Percentiles rank a stretch among this genome's conserved stretches.
Evolutionary conservation across 2,329 filamentous ascomycete genomes (phyloP).

Genomic region (Metarhizium humberi): DNA sequence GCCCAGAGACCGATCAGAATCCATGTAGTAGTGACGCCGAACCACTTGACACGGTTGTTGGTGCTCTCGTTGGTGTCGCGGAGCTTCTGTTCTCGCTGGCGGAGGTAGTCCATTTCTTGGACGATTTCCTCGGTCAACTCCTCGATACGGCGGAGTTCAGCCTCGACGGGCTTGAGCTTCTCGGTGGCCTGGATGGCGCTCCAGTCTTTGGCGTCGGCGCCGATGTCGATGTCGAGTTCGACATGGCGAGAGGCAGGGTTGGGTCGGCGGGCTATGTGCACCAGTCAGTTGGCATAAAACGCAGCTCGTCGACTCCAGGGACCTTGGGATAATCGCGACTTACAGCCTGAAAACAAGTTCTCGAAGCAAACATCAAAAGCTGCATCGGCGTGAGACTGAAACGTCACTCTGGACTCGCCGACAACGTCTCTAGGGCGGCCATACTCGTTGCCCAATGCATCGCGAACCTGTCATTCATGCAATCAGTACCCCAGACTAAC

Average conservation of each 20-base stretch:
- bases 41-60: slow-evolving; percentile 98
- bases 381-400: slow-evolving; percentile 84
- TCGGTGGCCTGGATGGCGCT: slow-evolving; percentile 89
- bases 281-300: not conserved
- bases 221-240: slow-evolving; percentile 92
- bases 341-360: slow-evolving; percentile 67
- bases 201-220: slow-evolving; percentile 97
- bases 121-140: slow-evolving; percentile 87
- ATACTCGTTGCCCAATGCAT: slow-evolving; percentile 94
- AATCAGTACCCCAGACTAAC: not conserved
- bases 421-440: slow-evolving; percentile 82
- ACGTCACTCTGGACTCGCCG: slow-evolving; percentile 86
- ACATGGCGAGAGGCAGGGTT: slow-evolving; percentile 56
- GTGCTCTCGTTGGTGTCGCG: slow-evolving; percentile 99
- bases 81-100: slow-evolving; percentile 82
- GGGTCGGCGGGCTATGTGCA: slow-evolving; percentile 22
- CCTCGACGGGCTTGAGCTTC: slow-evolving; percentile 96
- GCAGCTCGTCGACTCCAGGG: not conserved
- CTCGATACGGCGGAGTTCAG: slow-evolving; percentile 85
- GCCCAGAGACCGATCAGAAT: slow-evolving; percentile 81
- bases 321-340: slow-evolving; percentile 21
- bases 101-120: slow-evolving; percentile 91
- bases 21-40: slow-evolving; percentile 87
- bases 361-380: slow-evolving; percentile 97
- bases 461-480: slow-evolving; percentile 65